Percentiles rank a stretch among this genome's conserved stretches.
These are phyloP conservation scores for Lentinula detonsa DNA, from an alignment of 768 basidiomycete species.

Conservation along the genomic window DNA sequence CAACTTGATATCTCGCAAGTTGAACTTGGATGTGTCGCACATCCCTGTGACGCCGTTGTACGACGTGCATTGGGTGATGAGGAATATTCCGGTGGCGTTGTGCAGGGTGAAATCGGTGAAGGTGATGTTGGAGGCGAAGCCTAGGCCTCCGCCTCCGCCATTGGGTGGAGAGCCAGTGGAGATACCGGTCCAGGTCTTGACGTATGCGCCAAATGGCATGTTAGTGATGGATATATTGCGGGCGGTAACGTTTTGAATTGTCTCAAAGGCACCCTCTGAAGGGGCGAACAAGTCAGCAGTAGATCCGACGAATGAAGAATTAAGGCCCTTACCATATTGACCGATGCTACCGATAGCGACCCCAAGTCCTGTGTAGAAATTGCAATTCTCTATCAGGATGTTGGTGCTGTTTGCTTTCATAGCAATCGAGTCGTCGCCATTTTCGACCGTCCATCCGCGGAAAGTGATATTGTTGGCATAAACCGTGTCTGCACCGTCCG, in stretches of 20 bases:
- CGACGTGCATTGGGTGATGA: slow-evolving; percentile 25
- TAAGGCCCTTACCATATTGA: not conserved
- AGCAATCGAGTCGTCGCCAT: slow-evolving; percentile 33
- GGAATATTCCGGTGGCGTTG: slow-evolving; percentile 15
- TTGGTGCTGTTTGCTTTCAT: slow-evolving; percentile 35
- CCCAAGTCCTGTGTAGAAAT: slow-evolving; percentile 30
- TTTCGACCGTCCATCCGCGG: slow-evolving; percentile 28
- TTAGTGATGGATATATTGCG: slow-evolving; percentile 19
- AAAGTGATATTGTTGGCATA: slow-evolving; percentile 31
- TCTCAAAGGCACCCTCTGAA: slow-evolving; percentile 25
- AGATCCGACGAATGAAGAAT: not conserved
- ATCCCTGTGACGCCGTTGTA: slow-evolving; percentile 25
- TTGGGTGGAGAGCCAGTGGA: slow-evolving; percentile 23
- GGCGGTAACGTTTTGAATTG: slow-evolving; percentile 27
- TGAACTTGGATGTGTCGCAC: slow-evolving; percentile 27
- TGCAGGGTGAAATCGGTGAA: slow-evolving; percentile 20
- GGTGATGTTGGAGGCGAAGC: slow-evolving; percentile 22
- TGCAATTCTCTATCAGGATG: slow-evolving; percentile 29
- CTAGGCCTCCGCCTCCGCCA: slow-evolving; percentile 26
- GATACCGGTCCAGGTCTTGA: slow-evolving; percentile 28
- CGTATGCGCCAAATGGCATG: slow-evolving; percentile 22
- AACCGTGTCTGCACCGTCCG: slow-evolving; percentile 32
- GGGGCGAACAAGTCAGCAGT: slow-evolving; percentile 5
- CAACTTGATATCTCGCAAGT: slow-evolving; percentile 26
- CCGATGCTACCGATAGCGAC: slow-evolving; percentile 28